These are phyloP conservation scores for Hygrophorus pudorinus DNA, from an alignment of 768 basidiomycete genomes.

Conservation along the genomic window DNA sequence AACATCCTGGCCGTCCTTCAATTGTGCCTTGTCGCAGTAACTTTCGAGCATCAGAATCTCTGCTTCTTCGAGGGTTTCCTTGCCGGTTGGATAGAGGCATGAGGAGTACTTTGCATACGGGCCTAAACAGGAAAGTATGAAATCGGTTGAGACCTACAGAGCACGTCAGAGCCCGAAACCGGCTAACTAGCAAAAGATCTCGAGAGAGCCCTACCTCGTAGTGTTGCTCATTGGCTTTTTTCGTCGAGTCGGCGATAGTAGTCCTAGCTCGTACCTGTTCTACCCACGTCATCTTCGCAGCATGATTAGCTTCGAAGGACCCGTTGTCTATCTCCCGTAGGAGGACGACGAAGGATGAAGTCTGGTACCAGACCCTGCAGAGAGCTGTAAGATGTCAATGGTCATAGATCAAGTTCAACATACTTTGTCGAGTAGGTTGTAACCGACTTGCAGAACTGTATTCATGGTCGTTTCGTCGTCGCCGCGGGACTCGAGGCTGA, in stretches of 20 bases:
- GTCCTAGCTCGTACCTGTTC: conserved; percentile 37
- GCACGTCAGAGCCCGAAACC: neutral
- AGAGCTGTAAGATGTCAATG: neutral
- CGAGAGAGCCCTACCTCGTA: conserved; percentile 43
- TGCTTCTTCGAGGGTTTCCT: conserved; percentile 51
- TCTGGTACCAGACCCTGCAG: conserved; percentile 54
- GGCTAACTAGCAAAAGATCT: too few species aligned
- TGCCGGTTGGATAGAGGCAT: conserved; percentile 53
- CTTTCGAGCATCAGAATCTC: conserved; percentile 57
- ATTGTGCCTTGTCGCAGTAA: conserved; percentile 55
- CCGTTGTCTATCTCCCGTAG: conserved; percentile 53
- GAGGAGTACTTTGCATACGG: conserved; percentile 59
- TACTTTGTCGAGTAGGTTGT: conserved; percentile 20
- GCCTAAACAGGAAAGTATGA: conserved; percentile 58
- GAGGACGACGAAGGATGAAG: conserved; percentile 29
- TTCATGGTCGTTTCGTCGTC: too few species aligned
- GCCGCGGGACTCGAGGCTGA: too few species aligned
- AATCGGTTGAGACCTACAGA: conserved; percentile 46
- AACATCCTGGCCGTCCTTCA: conserved; percentile 51
- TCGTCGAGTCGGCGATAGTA: conserved; percentile 50
- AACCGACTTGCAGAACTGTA: conserved; percentile 17
- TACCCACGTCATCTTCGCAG: conserved; percentile 59
- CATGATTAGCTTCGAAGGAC: conserved; percentile 49
- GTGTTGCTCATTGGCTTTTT: conserved; percentile 68
- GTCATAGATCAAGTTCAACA: conserved; percentile 13